These are phyloP conservation scores for Colletotrichum caudatum DNA, from an alignment of 2,329 filamentous ascomycete genomes.

Conservation along the genomic window DNA sequence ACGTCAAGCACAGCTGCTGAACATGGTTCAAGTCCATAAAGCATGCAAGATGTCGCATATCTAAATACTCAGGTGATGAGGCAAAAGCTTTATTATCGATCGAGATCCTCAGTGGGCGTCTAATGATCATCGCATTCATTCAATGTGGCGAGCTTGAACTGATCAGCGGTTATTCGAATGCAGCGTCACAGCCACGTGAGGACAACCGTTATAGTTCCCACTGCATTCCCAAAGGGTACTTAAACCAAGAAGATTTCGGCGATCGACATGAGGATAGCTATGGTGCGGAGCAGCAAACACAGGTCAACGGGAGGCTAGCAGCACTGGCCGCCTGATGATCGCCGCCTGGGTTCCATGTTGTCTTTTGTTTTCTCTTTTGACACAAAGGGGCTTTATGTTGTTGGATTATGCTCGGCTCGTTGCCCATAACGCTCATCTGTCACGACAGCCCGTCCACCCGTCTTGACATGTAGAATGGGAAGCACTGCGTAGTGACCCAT, in stretches of 20 bases:
- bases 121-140: not conserved
- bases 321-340: not conserved
- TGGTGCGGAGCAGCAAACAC: constrained; percentile 16
- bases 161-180: not conserved
- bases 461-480: not conserved
- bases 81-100: not conserved
- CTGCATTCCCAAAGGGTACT: not conserved
- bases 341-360: not conserved
- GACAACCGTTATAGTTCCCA: constrained; percentile 2
- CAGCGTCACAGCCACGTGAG: not conserved
- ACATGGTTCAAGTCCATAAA: constrained; percentile 13
- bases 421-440: constrained; percentile 5
- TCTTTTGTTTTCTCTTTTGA: constrained; percentile 20
- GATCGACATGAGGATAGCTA: constrained; percentile 6
- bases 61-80: not conserved
- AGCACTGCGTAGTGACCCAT: constrained; percentile 7
- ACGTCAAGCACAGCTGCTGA: not conserved
- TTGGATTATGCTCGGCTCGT: constrained; percentile 9
- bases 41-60: not conserved
- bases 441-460: constrained; percentile 4
- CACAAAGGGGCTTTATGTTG: not conserved
- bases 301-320: constrained; percentile 3
- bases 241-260: not conserved
- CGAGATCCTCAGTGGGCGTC: not conserved
- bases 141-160: not conserved